These are phyloP conservation scores for Syzygium aromaticum DNA, from an alignment of 345 rosid genomes.

Conservation along the genomic window DNA sequence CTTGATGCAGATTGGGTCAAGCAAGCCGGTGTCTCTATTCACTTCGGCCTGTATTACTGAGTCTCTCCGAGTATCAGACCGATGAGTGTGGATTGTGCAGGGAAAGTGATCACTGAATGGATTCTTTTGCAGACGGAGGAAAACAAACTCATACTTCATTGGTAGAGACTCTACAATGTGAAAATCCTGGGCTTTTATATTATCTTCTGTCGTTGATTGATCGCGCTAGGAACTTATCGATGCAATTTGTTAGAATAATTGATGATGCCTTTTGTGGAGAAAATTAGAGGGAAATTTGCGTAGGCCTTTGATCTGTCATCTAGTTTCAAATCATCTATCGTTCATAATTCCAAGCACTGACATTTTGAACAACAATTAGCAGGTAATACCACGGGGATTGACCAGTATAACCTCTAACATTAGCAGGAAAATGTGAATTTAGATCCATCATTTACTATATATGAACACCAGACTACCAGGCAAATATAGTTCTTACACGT, in stretches of 20 bases:
- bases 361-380: neutral
- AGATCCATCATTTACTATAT: too few species aligned
- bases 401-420: neutral
- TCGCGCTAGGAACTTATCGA: neutral
- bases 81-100: neutral
- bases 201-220: neutral
- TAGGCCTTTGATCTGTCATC: neutral
- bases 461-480: too few species aligned
- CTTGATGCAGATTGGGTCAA: slow-evolving; percentile 51
- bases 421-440: neutral
- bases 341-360: neutral
- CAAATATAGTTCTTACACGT: neutral
- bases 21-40: slow-evolving; percentile 23
- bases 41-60: slow-evolving; percentile 17
- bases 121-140: neutral
- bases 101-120: neutral
- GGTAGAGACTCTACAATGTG: neutral
- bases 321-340: neutral
- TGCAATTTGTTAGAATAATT: neutral
- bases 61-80: neutral
- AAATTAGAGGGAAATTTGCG: neutral
- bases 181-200: neutral
- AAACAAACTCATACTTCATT: neutral
- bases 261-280: neutral
- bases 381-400: neutral